Evolutionary conservation across 441 rosid species (phyloP), one percentile per base, ranked within the genome.

Genomic region (Gossypium aridum): DNA sequence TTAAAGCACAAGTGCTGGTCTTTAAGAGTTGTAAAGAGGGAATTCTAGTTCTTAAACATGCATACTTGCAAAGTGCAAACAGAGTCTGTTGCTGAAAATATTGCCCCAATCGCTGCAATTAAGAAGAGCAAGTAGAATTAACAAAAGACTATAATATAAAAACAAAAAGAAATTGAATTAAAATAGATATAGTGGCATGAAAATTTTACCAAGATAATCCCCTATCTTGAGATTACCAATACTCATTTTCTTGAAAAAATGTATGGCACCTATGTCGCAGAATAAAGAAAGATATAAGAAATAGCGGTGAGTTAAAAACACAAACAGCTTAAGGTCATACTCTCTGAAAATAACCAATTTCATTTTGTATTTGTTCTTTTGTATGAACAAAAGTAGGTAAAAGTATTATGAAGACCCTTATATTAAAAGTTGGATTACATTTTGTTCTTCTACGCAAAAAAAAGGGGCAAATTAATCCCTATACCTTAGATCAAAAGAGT

Each of bases 31-130:
- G 72, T 28, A 22, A 74, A 26, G 54, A 22, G 45, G 26, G 31
- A 17, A 10, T 26, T 34, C 43, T 20, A 26, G 34, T 54, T 71
- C 26, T 13, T 17, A 69, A 51, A 66, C 49, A 55, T 71, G 28
- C 66, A 49, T 87, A 92, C 98, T 89, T 94, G 98, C 80, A 94
- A 83, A 39, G 98, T 94, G 86, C 98, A 92, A 78, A 94, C 98
- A 70, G 99, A 94, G 78, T 94, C 98, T 0, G 99, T 94, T 49
- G 98, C 99, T 61, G 99, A 89, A 79, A 94, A 92, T 81, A 94
- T 94, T 28, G 94, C 96, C 70, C 99, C 99, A 71, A 92, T 91
- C 74, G 99, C 99, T 94, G 81, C 81, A 84, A 76, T 63, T 26
- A 71, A 73, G 64, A 9, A 9, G 37, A 80, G 13, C 71, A 47